Conservation (phyloP, 768 basidiomycete species). For the Hygrophorus russula region DNA sequence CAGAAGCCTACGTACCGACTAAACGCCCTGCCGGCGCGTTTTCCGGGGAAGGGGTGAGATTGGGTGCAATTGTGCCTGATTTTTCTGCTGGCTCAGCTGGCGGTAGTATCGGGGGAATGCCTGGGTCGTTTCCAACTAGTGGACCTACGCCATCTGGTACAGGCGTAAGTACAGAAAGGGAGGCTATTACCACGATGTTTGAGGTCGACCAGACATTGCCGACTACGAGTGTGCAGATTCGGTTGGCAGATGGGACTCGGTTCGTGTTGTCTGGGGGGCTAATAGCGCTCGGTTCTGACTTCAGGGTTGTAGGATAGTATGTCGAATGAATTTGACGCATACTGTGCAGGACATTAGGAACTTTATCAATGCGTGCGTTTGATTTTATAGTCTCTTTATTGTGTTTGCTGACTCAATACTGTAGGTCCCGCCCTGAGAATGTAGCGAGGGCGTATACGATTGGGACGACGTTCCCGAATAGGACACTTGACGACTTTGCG, state of each 20-base stretch:
- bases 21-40: constrained; percentile 31
- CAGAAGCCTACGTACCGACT: constrained; percentile 63
- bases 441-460: constrained; percentile 56
- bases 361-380: constrained; percentile 82
- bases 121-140: constrained; percentile 44
- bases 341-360: constrained; percentile 76
- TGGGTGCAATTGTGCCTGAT: constrained; percentile 55
- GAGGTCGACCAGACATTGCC: constrained; percentile 77
- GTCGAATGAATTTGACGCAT: constrained; percentile 84
- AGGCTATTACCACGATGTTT: constrained; percentile 43
- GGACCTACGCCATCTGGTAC: constrained; percentile 13
- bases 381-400: neutral
- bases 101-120: constrained; percentile 27
- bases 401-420: neutral
- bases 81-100: constrained; percentile 22
- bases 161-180: constrained; percentile 16
- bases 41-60: constrained; percentile 63
- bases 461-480: constrained; percentile 82
- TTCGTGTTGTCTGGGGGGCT: constrained; percentile 15
- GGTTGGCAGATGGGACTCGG: constrained; percentile 87
- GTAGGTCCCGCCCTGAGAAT: constrained; percentile 64
- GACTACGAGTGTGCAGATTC: constrained; percentile 81
- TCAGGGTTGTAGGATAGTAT: constrained; percentile 47
- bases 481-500: constrained; percentile 49
- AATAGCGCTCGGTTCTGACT: neutral